Conservation (phyloP, 2,329 filamentous ascomycete genomes). For the Dissoconium aciculare region DNA sequence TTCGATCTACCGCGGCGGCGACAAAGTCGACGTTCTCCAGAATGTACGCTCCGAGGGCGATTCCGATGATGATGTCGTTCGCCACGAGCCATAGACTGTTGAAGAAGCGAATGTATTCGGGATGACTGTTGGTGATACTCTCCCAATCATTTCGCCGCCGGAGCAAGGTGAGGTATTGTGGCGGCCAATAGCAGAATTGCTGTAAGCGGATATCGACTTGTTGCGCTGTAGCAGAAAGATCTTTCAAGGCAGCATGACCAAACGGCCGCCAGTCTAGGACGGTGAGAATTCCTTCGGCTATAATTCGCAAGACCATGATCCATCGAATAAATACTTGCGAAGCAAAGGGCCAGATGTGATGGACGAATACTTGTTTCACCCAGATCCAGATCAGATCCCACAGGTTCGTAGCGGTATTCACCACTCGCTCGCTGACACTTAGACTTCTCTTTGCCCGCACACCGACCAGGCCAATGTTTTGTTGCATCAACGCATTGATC, state of each 20-base stretch:
- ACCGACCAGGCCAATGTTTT: slow-evolving; percentile 71
- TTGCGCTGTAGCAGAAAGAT: slow-evolving; percentile 90
- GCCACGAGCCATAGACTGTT: slow-evolving; percentile 97
- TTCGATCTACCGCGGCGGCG: slow-evolving; percentile 58
- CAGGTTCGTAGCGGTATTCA: slow-evolving; percentile 78
- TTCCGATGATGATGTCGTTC: slow-evolving; percentile 97
- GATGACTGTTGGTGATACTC: slow-evolving; percentile 85
- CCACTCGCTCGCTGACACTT: slow-evolving; percentile 86
- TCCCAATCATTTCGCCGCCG: slow-evolving; percentile 84
- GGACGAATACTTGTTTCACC: slow-evolving; percentile 54
- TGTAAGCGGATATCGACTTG: slow-evolving; percentile 94
- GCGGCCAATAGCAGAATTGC: slow-evolving; percentile 98
- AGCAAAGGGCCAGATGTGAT: slow-evolving; percentile 66
- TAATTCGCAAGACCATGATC: slow-evolving; percentile 63
- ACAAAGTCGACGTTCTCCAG: slow-evolving; percentile 86
- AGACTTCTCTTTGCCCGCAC: slow-evolving; percentile 66
- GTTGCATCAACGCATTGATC: slow-evolving; percentile 69
- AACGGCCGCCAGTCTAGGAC: slow-evolving; percentile 74
- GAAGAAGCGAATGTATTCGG: slow-evolving; percentile 97
- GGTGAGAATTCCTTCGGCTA: slow-evolving; percentile 63
- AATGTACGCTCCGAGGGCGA: slow-evolving; percentile 89
- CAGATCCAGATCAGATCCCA: slow-evolving; percentile 58
- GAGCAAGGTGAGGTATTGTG: slow-evolving; percentile 86
- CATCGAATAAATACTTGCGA: slow-evolving; percentile 57
- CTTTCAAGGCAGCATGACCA: slow-evolving; percentile 73